A percentile compares a stretch with the other conserved stretches of the same genome.
Conservation (phyloP, 352 stramenopile genomes). For the Phytophthora gonapodyides region DNA sequence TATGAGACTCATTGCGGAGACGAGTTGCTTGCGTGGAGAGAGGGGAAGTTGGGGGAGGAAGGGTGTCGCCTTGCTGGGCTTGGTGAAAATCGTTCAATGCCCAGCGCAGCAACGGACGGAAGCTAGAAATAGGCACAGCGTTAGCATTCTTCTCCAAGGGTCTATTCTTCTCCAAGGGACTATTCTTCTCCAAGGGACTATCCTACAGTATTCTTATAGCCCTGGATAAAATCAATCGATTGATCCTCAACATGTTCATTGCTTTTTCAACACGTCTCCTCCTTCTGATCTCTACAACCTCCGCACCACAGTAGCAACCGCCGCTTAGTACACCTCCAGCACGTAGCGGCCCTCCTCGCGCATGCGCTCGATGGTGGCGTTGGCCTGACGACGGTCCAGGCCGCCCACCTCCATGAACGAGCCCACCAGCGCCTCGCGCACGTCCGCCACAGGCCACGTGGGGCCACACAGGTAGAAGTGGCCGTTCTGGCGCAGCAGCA, state of each 20-base stretch:
- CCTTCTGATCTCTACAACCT: neutral
- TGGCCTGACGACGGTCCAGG: conserved; percentile 68
- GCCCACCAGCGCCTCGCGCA: conserved; percentile 67
- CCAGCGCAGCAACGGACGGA: too few species aligned
- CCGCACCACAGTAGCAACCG: neutral
- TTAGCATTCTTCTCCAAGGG: too few species aligned
- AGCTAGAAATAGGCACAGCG: too few species aligned
- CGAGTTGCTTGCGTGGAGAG: too few species aligned
- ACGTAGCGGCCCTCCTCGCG: conserved; percentile 82
- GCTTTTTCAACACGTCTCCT: conserved; percentile 5
- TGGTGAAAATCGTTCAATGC: too few species aligned
- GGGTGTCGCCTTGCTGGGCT: too few species aligned
- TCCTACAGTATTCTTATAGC: too few species aligned
- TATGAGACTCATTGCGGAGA: too few species aligned
- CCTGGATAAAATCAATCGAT: too few species aligned
- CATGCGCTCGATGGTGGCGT: conserved; percentile 78
- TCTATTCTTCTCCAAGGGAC: too few species aligned
- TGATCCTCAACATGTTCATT: neutral
- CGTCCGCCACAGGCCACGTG: conserved; percentile 79
- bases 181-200: too few species aligned
- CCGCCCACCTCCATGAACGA: conserved; percentile 59
- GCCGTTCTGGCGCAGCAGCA: conserved; percentile 73
- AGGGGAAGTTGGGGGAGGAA: too few species aligned
- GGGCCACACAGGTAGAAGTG: conserved; percentile 89
- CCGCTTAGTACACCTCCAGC: conserved; percentile 84